Evolutionary conservation across 768 basidiomycete genomes (phyloP).

Genomic region (Psilocybe sp.): DNA sequence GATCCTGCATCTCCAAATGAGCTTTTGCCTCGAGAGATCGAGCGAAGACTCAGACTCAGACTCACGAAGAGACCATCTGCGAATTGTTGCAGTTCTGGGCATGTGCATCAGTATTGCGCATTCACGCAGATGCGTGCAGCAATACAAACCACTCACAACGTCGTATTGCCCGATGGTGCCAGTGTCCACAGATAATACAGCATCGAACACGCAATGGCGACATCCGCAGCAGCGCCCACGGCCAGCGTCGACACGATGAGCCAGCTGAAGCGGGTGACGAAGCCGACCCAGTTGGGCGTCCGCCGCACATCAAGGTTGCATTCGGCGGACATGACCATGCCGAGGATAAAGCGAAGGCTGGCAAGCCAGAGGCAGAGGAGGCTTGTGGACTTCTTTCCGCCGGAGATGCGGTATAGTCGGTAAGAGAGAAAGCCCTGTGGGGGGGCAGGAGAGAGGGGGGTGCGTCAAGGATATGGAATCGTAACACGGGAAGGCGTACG

Average conservation of each 20-base stretch:
- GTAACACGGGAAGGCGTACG: background rate
- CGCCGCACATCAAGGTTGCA: slow-evolving; percentile 11
- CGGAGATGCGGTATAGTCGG: slow-evolving; percentile 13
- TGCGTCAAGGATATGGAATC: background rate
- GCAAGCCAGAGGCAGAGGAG: slow-evolving; percentile 12
- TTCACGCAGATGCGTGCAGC: too few species aligned
- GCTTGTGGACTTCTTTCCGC: slow-evolving; percentile 5
- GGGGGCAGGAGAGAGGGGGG: background rate
- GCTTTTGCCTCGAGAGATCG: background rate
- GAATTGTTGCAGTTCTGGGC: slow-evolving; percentile 1
- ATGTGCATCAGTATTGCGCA: too few species aligned
- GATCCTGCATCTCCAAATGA: slow-evolving; percentile 1
- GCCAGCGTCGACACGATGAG: slow-evolving; percentile 9
- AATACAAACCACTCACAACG: slow-evolving; percentile 1
- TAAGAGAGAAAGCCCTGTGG: slow-evolving; percentile 14
- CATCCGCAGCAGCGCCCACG: slow-evolving; percentile 10
- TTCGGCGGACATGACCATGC: slow-evolving; percentile 11
- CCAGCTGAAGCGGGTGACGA: slow-evolving; percentile 10
- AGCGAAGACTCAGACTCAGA: too few species aligned
- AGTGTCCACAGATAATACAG: slow-evolving; percentile 6
- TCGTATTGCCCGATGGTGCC: slow-evolving; percentile 5
- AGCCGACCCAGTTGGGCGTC: slow-evolving; percentile 13
- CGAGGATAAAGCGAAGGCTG: slow-evolving; percentile 11
- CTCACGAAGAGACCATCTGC: slow-evolving; percentile 11
- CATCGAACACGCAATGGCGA: slow-evolving; percentile 11